These are phyloP conservation scores for Lichtheimia ramosa DNA, from an alignment of 371 early-diverging fungal species.

Conservation along the genomic window DNA sequence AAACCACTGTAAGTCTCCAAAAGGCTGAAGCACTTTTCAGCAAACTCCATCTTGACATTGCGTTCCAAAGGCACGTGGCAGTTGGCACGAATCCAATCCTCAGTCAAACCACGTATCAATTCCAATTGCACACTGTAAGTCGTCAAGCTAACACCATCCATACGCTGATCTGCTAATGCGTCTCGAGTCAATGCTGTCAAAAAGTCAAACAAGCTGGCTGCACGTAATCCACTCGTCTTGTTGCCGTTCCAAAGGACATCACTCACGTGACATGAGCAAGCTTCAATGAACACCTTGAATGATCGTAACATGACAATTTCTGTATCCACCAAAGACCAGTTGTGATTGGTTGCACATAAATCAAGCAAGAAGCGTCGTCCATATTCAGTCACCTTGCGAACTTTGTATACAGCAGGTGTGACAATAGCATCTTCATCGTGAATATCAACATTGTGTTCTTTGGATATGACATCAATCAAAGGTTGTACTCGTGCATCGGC, in stretches of 20 bases:
- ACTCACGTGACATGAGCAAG: conserved; percentile 24
- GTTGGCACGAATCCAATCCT: conserved; percentile 39
- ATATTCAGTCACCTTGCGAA: conserved; percentile 20
- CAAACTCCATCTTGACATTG: conserved; percentile 19
- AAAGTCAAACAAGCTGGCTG: conserved; percentile 19
- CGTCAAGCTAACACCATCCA: conserved; percentile 30
- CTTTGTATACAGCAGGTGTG: conserved; percentile 23
- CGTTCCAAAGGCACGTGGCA: conserved; percentile 12
- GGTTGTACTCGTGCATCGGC: conserved; percentile 26
- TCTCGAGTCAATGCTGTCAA: conserved; percentile 21
- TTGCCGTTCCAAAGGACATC: conserved; percentile 33
- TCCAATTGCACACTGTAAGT: conserved; percentile 25
- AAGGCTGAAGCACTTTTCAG: conserved; percentile 23
- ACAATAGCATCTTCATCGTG: conserved; percentile 15
- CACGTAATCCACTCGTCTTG: conserved; percentile 11
- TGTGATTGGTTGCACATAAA: conserved; percentile 31
- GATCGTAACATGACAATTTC: conserved; percentile 32
- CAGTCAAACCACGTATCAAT: conserved; percentile 37
- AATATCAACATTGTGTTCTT: conserved; percentile 7
- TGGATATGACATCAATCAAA: conserved; percentile 12
- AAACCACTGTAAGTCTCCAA: conserved; percentile 23
- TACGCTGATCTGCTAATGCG: conserved; percentile 18
- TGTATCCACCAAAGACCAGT: conserved; percentile 40
- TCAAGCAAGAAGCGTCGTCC: conserved; percentile 18
- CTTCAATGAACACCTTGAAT: conserved; percentile 37